A percentile compares a stretch with the other conserved stretches of the same genome.
These are phyloP conservation scores for Pelargonium myrrhifolium DNA, from an alignment of 441 rosid species.

Conservation along the genomic window DNA sequence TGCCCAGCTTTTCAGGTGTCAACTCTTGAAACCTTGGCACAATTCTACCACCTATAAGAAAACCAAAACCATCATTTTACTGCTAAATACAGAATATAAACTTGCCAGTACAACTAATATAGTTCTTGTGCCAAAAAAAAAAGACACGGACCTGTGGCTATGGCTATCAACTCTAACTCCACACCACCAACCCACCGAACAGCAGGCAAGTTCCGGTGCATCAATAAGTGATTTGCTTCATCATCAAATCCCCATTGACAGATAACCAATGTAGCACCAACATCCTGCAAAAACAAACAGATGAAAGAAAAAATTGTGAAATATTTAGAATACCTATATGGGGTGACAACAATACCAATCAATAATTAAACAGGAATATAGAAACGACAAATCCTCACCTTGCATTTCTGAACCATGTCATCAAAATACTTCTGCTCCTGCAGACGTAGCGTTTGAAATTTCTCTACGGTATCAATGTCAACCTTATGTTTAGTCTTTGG, in stretches of 20 bases:
- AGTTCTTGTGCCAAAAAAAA: slow-evolving; percentile 1
- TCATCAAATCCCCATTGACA: slow-evolving; percentile 99
- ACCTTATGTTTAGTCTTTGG: slow-evolving; percentile 99
- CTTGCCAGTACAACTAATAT: neutral
- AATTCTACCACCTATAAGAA: slow-evolving; percentile 78
- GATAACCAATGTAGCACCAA: slow-evolving; percentile 92
- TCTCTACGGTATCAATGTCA: slow-evolving; percentile 92
- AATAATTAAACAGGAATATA: neutral
- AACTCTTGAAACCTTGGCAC: slow-evolving; percentile 98
- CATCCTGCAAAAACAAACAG: slow-evolving; percentile 51
- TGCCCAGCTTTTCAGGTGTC: slow-evolving; percentile 89
- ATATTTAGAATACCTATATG: neutral
- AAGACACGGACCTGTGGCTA: slow-evolving; percentile 71
- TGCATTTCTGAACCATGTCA: slow-evolving; percentile 97
- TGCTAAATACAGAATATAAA: neutral
- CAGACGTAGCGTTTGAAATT: slow-evolving; percentile 76
- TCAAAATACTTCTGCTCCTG: slow-evolving; percentile 95
- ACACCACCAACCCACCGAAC: slow-evolving; percentile 99
- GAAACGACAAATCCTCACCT: slow-evolving; percentile 31
- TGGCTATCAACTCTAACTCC: slow-evolving; percentile 89
- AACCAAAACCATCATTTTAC: slow-evolving; percentile 11
- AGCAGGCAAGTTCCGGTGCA: slow-evolving; percentile 95
- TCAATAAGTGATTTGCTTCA: slow-evolving; percentile 92
- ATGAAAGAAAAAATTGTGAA: neutral
- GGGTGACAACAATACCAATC: neutral